Base-by-base conservation (phyloP, 306 rosid species). In the Crataegus laevigata region DNA sequence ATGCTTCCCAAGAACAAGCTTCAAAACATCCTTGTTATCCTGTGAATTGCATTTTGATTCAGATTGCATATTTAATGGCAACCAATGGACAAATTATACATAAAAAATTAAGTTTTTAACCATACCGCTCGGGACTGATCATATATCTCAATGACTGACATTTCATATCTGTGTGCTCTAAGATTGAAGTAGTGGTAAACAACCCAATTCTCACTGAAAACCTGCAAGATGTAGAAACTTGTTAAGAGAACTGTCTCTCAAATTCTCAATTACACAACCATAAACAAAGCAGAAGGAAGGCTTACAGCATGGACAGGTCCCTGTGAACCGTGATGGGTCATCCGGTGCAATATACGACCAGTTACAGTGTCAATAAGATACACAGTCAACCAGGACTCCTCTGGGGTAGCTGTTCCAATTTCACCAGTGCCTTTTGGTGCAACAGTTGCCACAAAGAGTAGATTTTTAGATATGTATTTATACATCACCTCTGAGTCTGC, bases 141-240 rank as follows among this genome's bases (percentile, higher is more conserved):
- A 57, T 90, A 96, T 81, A 96, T 82, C 87, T 96, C 99, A n/a
- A 96, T 80, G 69, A 96, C 96, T 61, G 99, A 90, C 91, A 92
- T 90, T 92, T 96, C 99, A 63, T 85, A 86, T 92, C 98, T 89
- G 88, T 96, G 99, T 45, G 98, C 99, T 84, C 94, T 92, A 76
- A 96, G 96, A 81, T 96, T 96, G 72, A 92, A 96, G 88, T 96
- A 96, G 89, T 96, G 99, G 81, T 90, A 96, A 77, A 96, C 96
- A 83, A 96, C 96, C 99, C 99, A 96, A 74, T 96, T 96, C 89
- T 96, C 99, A 69, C 99, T 92, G 81, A 92, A 89, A 79, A 92
- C 96, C 99, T 96, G 81, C 64, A 85, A 65, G 78, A 84, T 73
- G 43, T 69, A 69, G 61, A 85, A 5, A 50, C 77, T 68, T 28